phyloP scores from a whole-genome alignment of 306 rosid species.

The Mimosa bimucronata region DNA sequence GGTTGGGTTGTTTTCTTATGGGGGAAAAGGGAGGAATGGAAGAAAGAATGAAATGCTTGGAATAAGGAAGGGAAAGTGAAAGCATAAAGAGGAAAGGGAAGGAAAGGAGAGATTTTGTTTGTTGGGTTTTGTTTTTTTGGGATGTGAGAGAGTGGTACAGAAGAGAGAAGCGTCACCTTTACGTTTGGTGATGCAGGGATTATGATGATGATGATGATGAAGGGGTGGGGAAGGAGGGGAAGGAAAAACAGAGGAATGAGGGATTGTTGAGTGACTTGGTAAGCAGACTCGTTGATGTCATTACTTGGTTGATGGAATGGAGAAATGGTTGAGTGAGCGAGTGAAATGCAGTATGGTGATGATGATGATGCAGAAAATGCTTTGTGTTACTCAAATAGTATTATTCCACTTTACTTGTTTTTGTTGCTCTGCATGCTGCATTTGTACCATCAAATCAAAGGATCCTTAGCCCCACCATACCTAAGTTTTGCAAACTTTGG shows the following conservation, averaged over 20 bases:
- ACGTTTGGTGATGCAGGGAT: conserved; percentile 83
- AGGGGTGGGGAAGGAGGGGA: conserved; percentile 51
- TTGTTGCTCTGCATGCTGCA: conserved; percentile 49
- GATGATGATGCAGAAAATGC: no score
- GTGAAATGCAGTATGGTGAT: no score
- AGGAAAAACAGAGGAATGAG: conserved; percentile 40
- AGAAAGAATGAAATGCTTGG: conserved; percentile 36
- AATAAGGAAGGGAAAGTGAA: conserved; percentile 42
- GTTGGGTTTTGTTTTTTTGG: not conserved
- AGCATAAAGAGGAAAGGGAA: not conserved
- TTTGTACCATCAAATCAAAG: conserved; percentile 39
- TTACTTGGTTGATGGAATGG: conserved; percentile 34
- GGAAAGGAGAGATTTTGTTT: conserved; percentile 34
- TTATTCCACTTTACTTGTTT: no score
- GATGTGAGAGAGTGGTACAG: conserved; percentile 34
- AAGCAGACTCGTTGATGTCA: conserved; percentile 35
- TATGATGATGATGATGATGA: conserved; percentile 57
- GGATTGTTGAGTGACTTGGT: conserved; percentile 47
- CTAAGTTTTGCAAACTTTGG: conserved; percentile 1
- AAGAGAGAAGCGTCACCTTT: conserved; percentile 75
- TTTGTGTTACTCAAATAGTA: not conserved
- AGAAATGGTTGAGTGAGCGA: not conserved
- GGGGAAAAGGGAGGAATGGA: conserved; percentile 13
- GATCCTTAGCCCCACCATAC: conserved; percentile 32
- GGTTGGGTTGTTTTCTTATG: not conserved